Evolutionary conservation across 129 eudicot genomes (phyloP).

Genomic region (Pseudognaphalium luteoalbum): DNA sequence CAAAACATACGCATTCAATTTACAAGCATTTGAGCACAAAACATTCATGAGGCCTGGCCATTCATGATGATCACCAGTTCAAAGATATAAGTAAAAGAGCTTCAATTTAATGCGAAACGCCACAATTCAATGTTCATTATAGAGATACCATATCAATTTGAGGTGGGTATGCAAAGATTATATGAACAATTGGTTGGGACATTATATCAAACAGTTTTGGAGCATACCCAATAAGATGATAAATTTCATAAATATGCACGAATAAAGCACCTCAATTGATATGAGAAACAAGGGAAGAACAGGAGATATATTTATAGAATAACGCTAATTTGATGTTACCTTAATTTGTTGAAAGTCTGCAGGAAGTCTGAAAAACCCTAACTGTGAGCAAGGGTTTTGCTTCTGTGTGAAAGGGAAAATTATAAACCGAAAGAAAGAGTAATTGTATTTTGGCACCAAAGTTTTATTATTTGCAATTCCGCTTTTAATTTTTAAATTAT

Average conservation of each 20-base stretch:
- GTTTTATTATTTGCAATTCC: background rate
- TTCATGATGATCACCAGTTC: background rate
- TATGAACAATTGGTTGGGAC: conserved; percentile 13
- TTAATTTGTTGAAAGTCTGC: background rate
- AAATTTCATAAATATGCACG: too few species aligned
- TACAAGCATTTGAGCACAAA: conserved; percentile 7
- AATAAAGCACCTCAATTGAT: background rate
- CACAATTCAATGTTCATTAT: background rate
- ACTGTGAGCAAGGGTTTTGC: background rate
- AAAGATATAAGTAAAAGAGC: conserved; percentile 2
- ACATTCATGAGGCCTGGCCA: background rate
- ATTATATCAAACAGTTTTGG: conserved; percentile 14
- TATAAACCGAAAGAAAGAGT: background rate
- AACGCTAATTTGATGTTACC: background rate
- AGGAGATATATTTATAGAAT: background rate
- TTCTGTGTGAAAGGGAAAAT: background rate
- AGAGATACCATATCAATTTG: background rate
- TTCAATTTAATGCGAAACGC: background rate
- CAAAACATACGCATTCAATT: background rate
- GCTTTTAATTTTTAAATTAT: too few species aligned
- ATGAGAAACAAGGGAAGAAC: background rate
- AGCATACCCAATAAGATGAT: background rate
- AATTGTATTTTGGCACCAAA: background rate
- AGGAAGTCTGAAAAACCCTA: background rate
- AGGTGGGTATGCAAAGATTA: conserved; percentile 6